Conservation (phyloP, 2,329 filamentous ascomycete species). For the Aspergillus caelatus region DNA sequence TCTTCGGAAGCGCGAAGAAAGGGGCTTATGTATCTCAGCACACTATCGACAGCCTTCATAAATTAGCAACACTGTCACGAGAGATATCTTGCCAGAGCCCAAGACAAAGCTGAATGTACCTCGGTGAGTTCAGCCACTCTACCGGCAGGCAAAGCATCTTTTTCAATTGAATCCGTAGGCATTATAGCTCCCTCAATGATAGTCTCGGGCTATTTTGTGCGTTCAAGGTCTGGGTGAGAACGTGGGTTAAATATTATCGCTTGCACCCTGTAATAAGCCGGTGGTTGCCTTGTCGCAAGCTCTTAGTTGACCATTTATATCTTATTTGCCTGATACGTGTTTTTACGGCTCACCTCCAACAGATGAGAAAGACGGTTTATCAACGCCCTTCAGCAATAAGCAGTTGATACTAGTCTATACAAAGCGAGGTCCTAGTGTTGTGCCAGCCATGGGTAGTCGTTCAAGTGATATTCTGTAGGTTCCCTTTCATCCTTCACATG, state of each 20-base stretch:
- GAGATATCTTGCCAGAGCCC: too few relatives aligned
- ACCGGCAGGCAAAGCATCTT: background rate
- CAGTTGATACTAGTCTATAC: background rate
- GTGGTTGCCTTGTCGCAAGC: background rate
- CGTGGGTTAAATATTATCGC: background rate
- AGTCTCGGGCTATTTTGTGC: background rate
- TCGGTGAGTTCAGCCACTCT: background rate
- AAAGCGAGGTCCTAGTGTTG: background rate
- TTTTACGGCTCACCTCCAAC: background rate
- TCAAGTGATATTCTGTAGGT: background rate
- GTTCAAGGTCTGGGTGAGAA: background rate
- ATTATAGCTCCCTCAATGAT: background rate
- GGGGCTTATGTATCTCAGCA: background rate
- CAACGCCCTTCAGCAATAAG: background rate
- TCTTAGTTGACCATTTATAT: background rate
- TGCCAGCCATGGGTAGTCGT: background rate
- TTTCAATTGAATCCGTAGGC: background rate
- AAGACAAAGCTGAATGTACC: background rate
- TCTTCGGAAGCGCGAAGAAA: background rate
- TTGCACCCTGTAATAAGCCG: constrained; percentile 1
- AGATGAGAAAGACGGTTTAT: too few relatives aligned
- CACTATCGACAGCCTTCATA: background rate
- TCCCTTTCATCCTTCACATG: background rate
- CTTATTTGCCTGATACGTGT: too few relatives aligned
- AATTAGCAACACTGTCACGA: background rate